Conservation (phyloP, 1,284 basidiomycete species). For the Neolentinus lepideus region DNA sequence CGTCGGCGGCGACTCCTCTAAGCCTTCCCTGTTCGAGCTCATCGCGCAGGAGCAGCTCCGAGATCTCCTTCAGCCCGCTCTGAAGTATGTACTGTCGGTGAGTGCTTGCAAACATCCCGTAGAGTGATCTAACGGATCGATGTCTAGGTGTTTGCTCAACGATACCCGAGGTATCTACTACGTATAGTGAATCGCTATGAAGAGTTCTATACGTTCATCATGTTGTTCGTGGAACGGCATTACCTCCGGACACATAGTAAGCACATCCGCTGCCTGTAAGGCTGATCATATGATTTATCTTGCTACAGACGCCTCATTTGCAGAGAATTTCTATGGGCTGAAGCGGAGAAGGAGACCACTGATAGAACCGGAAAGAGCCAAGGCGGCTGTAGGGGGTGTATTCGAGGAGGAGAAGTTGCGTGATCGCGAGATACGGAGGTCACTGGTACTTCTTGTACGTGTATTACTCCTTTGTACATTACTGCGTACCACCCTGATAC, state of each 20-base stretch:
- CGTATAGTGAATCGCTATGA: conserved; percentile 93
- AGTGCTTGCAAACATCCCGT: not conserved
- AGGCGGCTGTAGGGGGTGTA: conserved; percentile 59
- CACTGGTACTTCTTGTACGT: conserved; percentile 70
- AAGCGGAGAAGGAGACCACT: conserved; percentile 70
- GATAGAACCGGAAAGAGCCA: conserved; percentile 58
- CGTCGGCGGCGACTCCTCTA: conserved; percentile 61
- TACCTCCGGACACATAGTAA: conserved; percentile 82
- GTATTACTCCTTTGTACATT: not conserved
- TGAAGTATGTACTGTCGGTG: conserved; percentile 92
- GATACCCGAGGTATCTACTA: conserved; percentile 89
- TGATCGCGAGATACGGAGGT: conserved; percentile 59
- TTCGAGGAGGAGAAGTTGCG: conserved; percentile 59
- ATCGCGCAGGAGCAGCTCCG: conserved; percentile 93
- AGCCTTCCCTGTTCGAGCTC: conserved; percentile 93
- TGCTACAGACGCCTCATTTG: conserved; percentile 72
- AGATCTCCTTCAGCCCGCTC: conserved; percentile 88
- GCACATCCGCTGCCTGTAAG: conserved; percentile 14
- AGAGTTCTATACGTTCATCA: conserved; percentile 87
- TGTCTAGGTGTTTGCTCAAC: conserved; percentile 86
- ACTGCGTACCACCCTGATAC: not conserved
- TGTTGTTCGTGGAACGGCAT: conserved; percentile 87
- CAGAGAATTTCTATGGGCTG: conserved; percentile 91
- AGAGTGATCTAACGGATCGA: conserved; percentile 3
- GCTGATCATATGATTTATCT: not conserved